Conservation (phyloP, 2,329 filamentous ascomycete species). For the Colletotrichum tropicicola region DNA sequence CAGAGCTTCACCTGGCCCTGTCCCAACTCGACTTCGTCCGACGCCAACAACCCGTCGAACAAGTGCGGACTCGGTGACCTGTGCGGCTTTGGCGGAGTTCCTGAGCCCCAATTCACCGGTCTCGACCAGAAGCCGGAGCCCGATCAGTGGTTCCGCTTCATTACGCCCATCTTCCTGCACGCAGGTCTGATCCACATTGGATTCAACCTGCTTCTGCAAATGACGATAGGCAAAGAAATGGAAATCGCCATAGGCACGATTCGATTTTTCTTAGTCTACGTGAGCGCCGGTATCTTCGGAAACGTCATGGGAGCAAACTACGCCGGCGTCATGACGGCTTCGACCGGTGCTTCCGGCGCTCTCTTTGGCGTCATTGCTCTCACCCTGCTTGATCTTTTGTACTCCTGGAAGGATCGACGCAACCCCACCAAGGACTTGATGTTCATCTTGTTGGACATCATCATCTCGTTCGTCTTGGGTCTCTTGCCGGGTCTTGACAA, state of each 20-base stretch:
- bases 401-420: constrained; percentile 85
- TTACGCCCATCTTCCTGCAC: constrained; percentile 94
- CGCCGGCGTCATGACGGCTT: constrained; percentile 81
- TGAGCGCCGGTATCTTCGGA: constrained; percentile 92
- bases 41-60: constrained; percentile 54
- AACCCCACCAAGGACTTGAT: constrained; percentile 85
- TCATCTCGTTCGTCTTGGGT: constrained; percentile 91
- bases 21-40: constrained; percentile 76
- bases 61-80: constrained; percentile 81
- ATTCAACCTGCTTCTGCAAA: constrained; percentile 92
- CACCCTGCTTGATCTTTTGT: constrained; percentile 87
- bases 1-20: constrained; percentile 74
- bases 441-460: constrained; percentile 85
- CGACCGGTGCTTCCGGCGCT: constrained; percentile 87
- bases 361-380: constrained; percentile 94
- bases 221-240: constrained; percentile 92
- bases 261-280: constrained; percentile 89
- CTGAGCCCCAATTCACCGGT: constrained; percentile 69
- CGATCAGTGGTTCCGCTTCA: constrained; percentile 97
- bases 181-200: constrained; percentile 93
- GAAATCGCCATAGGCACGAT: constrained; percentile 89
- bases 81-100: constrained; percentile 84
- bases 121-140: constrained; percentile 67
- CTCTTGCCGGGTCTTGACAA: constrained; percentile 94
- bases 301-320: constrained; percentile 96